These are phyloP conservation scores for Herpetomonas muscarum DNA, from an alignment of 208 protist species.

Conservation along the genomic window DNA sequence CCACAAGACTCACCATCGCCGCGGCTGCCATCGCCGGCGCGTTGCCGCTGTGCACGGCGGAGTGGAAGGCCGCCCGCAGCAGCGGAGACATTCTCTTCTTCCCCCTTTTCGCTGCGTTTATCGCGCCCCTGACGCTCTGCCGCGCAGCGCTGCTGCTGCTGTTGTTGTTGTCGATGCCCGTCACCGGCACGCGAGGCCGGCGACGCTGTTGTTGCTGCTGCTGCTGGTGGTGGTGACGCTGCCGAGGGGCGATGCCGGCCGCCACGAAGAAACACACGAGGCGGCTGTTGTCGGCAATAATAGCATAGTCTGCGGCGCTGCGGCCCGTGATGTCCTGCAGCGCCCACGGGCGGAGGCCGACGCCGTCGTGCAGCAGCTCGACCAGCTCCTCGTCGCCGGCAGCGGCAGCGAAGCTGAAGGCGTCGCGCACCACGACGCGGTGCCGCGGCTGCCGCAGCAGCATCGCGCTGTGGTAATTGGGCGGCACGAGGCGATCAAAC, in stretches of 20 bases:
- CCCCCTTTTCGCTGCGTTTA: background rate
- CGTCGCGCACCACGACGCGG: slow-evolving; percentile 54
- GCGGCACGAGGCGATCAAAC: slow-evolving; percentile 46
- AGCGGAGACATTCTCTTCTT: background rate
- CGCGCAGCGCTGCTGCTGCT: no score
- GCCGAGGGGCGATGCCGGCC: slow-evolving; percentile 29
- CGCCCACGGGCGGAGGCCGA: slow-evolving; percentile 55
- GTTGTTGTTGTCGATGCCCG: no score
- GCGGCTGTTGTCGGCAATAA: slow-evolving; percentile 6
- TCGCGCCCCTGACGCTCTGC: no score
- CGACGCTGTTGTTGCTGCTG: background rate
- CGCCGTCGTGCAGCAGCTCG: slow-evolving; percentile 27
- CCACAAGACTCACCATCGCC: slow-evolving; percentile 1
- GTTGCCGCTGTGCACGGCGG: background rate
- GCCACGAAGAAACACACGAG: slow-evolving; percentile 40
- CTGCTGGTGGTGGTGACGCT: slow-evolving; percentile 27
- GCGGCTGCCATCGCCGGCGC: background rate
- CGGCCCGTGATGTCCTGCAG: slow-evolving; percentile 53
- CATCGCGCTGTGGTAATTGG: slow-evolving; percentile 16
- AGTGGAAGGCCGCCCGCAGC: slow-evolving; percentile 3
- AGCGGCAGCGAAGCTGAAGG: slow-evolving; percentile 70
- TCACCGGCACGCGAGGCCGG: no score
- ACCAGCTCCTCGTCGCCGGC: slow-evolving; percentile 37
- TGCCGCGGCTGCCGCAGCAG: slow-evolving; percentile 28
- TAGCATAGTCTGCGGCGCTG: slow-evolving; percentile 69